Evolutionary conservation across 352 stramenopile genomes (phyloP), one percentile per base, ranked within the genome.

Genomic region (Phytophthora brassicae): DNA sequence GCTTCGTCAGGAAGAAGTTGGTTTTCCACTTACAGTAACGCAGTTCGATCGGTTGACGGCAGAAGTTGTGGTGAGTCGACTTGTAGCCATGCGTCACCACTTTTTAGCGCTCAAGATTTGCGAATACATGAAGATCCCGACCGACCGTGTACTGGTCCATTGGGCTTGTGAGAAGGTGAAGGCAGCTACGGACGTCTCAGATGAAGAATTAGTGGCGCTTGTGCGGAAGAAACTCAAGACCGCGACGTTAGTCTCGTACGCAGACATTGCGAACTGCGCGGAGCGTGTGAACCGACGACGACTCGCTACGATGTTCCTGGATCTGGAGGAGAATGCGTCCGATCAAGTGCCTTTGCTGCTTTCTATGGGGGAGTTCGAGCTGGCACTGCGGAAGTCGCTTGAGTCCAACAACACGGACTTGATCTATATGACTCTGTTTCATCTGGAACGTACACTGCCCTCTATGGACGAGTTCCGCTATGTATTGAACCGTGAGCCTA

Each of bases 21-120:
- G 88, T 0, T 91, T 97, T 31, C 88, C 88, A 0, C 50, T 96
- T 38, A 95, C 88, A 0, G 62, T 94, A 4, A 75, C 66, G 8
- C 83, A 96, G 64, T 96, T 89, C 64, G 87, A 95, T 33, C 81
- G 80, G 4, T 50, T 97, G 24, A 90, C 79, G 17, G 77, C 89
- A 3, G 86, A 96, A 49, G 87, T 96, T 23, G 80, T 97, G 19
- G 74, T 97, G 20, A 89, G 87, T 44, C 87, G 89, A 0, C 74
- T 97, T 4, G 86, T 94, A 0, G 75, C 81, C 4, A 83, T 95
- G 70, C 81, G 81, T 17, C 83, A 95, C 19, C 88, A 97, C 70
- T 94, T 96, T n/a, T 68, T 97, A 12, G 89, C 90, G n/a, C 78
- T 96, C 28, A 96, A 95, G 62, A 92, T 97, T 36, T 97, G 90